Evolutionary conservation across 352 stramenopile species (phyloP), one percentile per base, ranked within the genome.

Genomic region (Pythium graminicola): DNA sequence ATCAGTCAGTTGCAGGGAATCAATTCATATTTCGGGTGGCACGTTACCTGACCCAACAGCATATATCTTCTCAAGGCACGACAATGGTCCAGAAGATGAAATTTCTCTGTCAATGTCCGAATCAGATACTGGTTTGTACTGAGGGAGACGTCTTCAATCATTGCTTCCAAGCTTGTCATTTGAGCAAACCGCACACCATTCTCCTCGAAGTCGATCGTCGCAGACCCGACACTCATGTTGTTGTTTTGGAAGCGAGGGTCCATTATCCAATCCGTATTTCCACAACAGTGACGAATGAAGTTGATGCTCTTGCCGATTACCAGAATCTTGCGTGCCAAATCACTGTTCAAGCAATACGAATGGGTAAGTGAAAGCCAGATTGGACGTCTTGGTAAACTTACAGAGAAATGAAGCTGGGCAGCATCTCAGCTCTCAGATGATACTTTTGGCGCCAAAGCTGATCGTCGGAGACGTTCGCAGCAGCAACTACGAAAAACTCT

Each of bases 271-370:
- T 91, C 50, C 8, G 62, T 83, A 65, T 98, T 92, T 10, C 85
- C 75, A 44, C 96, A 97, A 72, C 93, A 98, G 41, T 89, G 73
- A 16, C 95, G 85, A 66, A 99, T 98, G 49, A 99, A 99, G 74
- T 99, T 99, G 61, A 99, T 98, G 36, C 92, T 97, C 66, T 98
- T 98, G 32, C 97, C 97, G 35, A 98, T 95, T 20, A 97, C 73
- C 19, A 99, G 67, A 40, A 98, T 97, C 31, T 95, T 96, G 20
- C 89, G 76, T 2, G 95, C 95, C 11, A 99, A 69, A 10, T 95
- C 84, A 35, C 81, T 94, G 54, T 28, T 27, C 32, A n/a, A 45
- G 39, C n/a, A 29, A 44, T 42, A 16, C 19, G 9, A 42, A 1
- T 2, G 27, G 27, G 16, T 24, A 44, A 22, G 35, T 22, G 35